phyloP scores from a whole-genome alignment of 2,329 filamentous ascomycete species.

The Fusarium coicis region DNA sequence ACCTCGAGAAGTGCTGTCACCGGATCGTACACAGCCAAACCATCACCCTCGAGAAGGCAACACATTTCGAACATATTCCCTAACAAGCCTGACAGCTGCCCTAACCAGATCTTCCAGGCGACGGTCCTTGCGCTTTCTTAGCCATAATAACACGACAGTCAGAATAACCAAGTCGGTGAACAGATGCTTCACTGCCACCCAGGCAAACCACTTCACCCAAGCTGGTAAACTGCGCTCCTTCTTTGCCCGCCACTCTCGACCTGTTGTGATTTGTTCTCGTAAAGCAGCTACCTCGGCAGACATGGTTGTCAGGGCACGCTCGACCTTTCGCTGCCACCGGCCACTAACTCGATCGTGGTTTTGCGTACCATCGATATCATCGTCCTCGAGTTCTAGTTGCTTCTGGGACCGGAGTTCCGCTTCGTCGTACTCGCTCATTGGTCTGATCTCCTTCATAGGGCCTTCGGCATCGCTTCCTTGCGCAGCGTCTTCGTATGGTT shows the following conservation, averaged over 20 bases:
- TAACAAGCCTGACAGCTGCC: constrained; percentile 65
- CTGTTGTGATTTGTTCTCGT: constrained; percentile 86
- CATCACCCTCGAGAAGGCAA: constrained; percentile 65
- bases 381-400: constrained; percentile 58
- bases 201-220: constrained; percentile 78
- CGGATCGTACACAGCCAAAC: neutral
- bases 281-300: constrained; percentile 93
- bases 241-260: constrained; percentile 75
- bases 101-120: constrained; percentile 79
- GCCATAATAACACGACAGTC: constrained; percentile 74
- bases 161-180: constrained; percentile 76
- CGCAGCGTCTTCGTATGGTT: constrained; percentile 60
- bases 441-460: constrained; percentile 78
- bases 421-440: constrained; percentile 86
- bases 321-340: constrained; percentile 84
- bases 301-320: constrained; percentile 86
- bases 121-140: constrained; percentile 76
- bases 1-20: no score
- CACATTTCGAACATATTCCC: constrained; percentile 69
- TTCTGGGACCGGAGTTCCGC: constrained; percentile 66
- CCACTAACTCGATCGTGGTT: constrained; percentile 50
- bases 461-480: constrained; percentile 61
- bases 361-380: constrained; percentile 54
- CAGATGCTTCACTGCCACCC: constrained; percentile 77
- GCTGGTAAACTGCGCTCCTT: constrained; percentile 72